Evolutionary conservation across 306 rosid genomes (phyloP).

Genomic region (Prinsepia uniflora): DNA sequence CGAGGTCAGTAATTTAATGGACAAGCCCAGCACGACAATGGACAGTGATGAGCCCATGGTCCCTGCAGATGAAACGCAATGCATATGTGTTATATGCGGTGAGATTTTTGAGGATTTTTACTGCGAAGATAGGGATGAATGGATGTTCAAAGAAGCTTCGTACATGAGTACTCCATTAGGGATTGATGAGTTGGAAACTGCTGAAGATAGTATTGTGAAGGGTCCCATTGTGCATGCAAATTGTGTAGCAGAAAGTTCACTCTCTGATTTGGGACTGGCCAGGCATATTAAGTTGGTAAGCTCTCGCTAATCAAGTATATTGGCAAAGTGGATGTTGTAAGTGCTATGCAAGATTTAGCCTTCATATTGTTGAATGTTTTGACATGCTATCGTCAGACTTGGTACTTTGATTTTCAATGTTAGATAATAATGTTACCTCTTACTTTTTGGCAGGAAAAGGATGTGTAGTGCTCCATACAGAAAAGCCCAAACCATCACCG

Average conservation of each 20-base stretch:
- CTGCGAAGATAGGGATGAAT: slow-evolving; percentile 51
- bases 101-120: slow-evolving; percentile 78
- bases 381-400: neutral
- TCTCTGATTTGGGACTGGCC: slow-evolving; percentile 40
- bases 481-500: slow-evolving; percentile 17
- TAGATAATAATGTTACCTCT: slow-evolving; percentile 18
- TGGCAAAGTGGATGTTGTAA: neutral
- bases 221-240: slow-evolving; percentile 78
- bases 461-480: slow-evolving; percentile 22
- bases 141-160: slow-evolving; percentile 85
- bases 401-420: neutral
- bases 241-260: slow-evolving; percentile 53
- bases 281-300: slow-evolving; percentile 47
- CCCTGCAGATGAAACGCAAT: slow-evolving; percentile 69
- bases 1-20: slow-evolving; percentile 32
- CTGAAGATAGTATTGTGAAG: slow-evolving; percentile 20
- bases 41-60: slow-evolving; percentile 48
- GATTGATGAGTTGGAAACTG: slow-evolving; percentile 32
- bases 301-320: slow-evolving; percentile 7
- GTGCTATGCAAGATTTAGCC: neutral
- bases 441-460: slow-evolving; percentile 50
- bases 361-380: neutral
- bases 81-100: slow-evolving; percentile 74
- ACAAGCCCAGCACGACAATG: slow-evolving; percentile 15
- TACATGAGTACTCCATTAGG: slow-evolving; percentile 38